phyloP scores from a whole-genome alignment of 2,329 filamentous ascomycete genomes.

The Ophiosphaerella korrae region DNA sequence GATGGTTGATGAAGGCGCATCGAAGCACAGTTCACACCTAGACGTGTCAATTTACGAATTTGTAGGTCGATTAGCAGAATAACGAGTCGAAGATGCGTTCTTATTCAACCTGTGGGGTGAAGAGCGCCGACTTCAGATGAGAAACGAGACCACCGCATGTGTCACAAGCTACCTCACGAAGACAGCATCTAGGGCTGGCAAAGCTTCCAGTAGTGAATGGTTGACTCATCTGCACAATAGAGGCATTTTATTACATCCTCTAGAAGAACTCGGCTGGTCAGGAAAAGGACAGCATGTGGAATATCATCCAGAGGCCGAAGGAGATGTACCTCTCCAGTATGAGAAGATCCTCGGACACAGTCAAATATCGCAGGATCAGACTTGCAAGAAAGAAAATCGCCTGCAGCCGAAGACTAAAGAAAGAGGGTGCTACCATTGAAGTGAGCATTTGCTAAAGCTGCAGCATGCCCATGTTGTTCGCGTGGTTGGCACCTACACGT shows the following conservation, averaged over 20 bases:
- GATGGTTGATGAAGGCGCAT: no score
- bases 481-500: conserved; percentile 23
- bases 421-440: conserved; percentile 23
- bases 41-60: no score
- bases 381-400: conserved; percentile 26
- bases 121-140: no score
- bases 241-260: conserved; percentile 5
- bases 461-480: conserved; percentile 25
- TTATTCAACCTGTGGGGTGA: no score
- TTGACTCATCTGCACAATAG: neutral
- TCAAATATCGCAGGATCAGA: conserved; percentile 15
- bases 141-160: no score
- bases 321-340: neutral
- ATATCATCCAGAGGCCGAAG: conserved; percentile 4
- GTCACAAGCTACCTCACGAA: no score
- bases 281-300: conserved; percentile 18
- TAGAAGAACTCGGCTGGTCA: conserved; percentile 14
- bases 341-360: conserved; percentile 8
- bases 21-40: no score
- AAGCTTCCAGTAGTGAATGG: conserved; percentile 1
- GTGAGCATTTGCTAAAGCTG: conserved; percentile 23
- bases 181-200: neutral
- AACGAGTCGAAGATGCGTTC: no score
- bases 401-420: conserved; percentile 14
- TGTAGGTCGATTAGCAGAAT: no score